Conservation (phyloP, 192 early-diverging fungal species). For the Backusella parvicylindrica region DNA sequence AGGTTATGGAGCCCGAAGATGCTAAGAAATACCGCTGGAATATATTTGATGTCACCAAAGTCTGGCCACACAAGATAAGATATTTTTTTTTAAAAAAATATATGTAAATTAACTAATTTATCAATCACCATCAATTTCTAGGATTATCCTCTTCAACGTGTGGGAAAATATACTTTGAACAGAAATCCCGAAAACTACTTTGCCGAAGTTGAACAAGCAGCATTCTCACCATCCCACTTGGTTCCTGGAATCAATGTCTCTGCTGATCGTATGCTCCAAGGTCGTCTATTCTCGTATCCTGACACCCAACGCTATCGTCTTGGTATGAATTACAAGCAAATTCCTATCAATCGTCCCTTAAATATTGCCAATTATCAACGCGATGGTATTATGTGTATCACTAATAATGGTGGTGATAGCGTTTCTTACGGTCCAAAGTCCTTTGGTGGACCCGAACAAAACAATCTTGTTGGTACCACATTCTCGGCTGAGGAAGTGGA, state of each 20-base stretch:
- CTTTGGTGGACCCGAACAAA: constrained; percentile 54
- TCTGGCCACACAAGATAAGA: constrained; percentile 63
- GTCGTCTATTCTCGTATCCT: constrained; percentile 79
- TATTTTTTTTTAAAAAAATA: not conserved
- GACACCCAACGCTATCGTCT: constrained; percentile 85
- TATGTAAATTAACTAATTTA: not conserved
- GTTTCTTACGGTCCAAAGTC: constrained; percentile 77
- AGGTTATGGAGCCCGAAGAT: constrained; percentile 68
- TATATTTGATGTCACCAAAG: constrained; percentile 81
- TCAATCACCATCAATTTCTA: not conserved
- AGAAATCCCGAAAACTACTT: constrained; percentile 84
- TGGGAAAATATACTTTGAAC: constrained; percentile 77
- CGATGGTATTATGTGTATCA: constrained; percentile 64
- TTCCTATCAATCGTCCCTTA: constrained; percentile 81
- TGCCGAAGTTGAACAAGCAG: constrained; percentile 81
- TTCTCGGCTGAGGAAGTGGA: constrained; percentile 40
- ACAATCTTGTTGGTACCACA: constrained; percentile 51
- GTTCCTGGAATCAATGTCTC: constrained; percentile 77
- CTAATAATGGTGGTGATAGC: constrained; percentile 53
- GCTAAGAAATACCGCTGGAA: constrained; percentile 72
- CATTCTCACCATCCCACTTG: constrained; percentile 74
- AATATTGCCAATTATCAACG: constrained; percentile 67
- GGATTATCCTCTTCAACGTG: constrained; percentile 70
- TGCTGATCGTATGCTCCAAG: constrained; percentile 80
- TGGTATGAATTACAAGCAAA: constrained; percentile 74